Base-by-base conservation (phyloP, 441 rosid genomes). In the Gossypium lobatum region DNA sequence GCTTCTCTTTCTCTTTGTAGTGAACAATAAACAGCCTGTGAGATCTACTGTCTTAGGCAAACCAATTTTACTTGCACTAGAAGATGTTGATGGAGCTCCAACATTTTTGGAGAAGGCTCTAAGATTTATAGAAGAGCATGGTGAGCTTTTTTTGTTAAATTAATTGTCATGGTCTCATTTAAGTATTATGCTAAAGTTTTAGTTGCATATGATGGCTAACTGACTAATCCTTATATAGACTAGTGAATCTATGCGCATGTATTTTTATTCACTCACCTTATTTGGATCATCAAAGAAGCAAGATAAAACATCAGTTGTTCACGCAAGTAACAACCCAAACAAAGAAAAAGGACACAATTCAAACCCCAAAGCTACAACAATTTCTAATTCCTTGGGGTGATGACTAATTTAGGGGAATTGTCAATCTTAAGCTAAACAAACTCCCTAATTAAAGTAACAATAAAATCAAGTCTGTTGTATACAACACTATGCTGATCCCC, bases 71-170 rank as follows among this genome's bases (percentile, higher is more conserved):
- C 93, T 89, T 80, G 99, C 99, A 64, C 75, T 96, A 60, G 98
- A 96, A 86, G 98, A 96, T 81, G 95, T 88, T 74, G 99, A 96
- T 77, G 99, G 98, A 75, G 76, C 90, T 84, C 99, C 98, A 39
- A 92, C 99, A 54, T 96, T 96, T 85, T 82, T 96, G 88, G 99
- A 96, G 82, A 96, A 96, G 83, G 96, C 98, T 77, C 93, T 96
- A 63, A 87, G 86, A 78, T 96, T 88, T 80, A 82, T 94, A 73
- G 99, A 96, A 87, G 89, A 88, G 76, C 80, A 94, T 69, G 99
- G 99, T 94, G 84, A 78, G 93, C 82, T 80, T 74, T 58, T 61
- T 54, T 34, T 61, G 50, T 25, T 53, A 48, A 2, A 10, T 70
- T 20, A 52, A 21, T 73, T 63, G 48, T 52, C 54, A 61, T 34